Evolutionary conservation across 1,284 basidiomycete species (phyloP).

Genomic region (Fomitopsis schrenkii): DNA sequence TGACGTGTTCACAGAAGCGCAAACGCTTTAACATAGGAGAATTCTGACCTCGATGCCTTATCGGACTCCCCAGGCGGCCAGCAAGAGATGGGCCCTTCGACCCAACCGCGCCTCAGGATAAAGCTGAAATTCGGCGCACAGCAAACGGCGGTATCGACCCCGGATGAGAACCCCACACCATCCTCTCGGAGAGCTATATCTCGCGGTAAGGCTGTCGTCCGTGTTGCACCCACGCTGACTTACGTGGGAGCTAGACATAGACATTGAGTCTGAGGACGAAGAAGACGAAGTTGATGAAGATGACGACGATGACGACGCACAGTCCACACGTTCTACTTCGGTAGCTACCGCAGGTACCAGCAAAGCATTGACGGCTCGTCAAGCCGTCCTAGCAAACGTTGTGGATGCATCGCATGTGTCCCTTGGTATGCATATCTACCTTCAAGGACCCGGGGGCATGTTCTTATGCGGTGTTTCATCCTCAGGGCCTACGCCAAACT

Average conservation of each 20-base stretch:
- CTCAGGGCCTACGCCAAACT: slow-evolving; percentile 40
- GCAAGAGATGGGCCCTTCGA: slow-evolving; percentile 8
- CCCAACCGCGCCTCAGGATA: slow-evolving; percentile 48
- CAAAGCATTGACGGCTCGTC: slow-evolving; percentile 61
- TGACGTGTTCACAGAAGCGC: slow-evolving; percentile 4
- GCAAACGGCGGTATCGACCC: slow-evolving; percentile 29
- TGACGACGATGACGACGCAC: slow-evolving; percentile 33
- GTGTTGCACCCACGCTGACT: not conserved
- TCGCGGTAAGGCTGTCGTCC: slow-evolving; percentile 17
- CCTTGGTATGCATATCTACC: slow-evolving; percentile 34
- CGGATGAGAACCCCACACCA: slow-evolving; percentile 17
- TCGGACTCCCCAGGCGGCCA: slow-evolving; percentile 20
- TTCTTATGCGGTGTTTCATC: not conserved
- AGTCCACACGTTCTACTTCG: slow-evolving; percentile 26
- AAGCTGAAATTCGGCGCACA: slow-evolving; percentile 51
- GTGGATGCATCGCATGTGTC: slow-evolving; percentile 65
- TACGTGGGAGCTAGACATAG: slow-evolving; percentile 19
- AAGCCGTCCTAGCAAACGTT: slow-evolving; percentile 67
- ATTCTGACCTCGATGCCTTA: slow-evolving; percentile 33
- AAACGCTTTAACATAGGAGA: slow-evolving; percentile 11
- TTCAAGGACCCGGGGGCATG: not conserved
- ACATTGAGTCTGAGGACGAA: slow-evolving; percentile 54
- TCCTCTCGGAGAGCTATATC: slow-evolving; percentile 26
- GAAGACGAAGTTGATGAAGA: slow-evolving; percentile 36
- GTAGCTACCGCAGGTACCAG: slow-evolving; percentile 31